Conservation (phyloP, 768 basidiomycete genomes). For the Lactarius indigo region DNA sequence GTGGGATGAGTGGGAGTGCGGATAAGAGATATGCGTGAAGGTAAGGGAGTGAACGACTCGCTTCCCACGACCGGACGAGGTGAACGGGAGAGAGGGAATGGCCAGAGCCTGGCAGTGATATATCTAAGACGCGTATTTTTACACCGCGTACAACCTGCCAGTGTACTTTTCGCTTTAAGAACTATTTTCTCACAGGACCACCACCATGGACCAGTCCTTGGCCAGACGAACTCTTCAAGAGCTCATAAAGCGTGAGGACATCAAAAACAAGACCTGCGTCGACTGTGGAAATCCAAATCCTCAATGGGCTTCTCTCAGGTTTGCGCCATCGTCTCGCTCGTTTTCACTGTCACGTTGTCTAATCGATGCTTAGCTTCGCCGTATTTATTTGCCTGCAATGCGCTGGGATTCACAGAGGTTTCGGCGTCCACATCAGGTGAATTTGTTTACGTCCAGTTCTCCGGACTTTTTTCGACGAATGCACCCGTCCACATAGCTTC, state of each 20-base stretch:
- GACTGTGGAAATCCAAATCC: slow-evolving; percentile 91
- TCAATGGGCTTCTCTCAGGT: slow-evolving; percentile 91
- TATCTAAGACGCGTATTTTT: not conserved
- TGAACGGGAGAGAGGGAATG: not conserved
- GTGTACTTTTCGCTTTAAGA: slow-evolving; percentile 7
- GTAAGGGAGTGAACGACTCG: slow-evolving; percentile 1
- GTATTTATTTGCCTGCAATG: slow-evolving; percentile 91
- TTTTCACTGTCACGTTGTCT: not conserved
- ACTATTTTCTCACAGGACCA: slow-evolving; percentile 1
- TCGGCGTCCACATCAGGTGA: slow-evolving; percentile 90
- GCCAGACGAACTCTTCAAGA: slow-evolving; percentile 72
- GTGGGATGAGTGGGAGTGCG: slow-evolving; percentile 23
- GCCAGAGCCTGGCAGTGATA: not conserved
- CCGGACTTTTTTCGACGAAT: slow-evolving; percentile 21
- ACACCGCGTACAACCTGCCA: not conserved
- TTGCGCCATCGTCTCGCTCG: slow-evolving; percentile 17
- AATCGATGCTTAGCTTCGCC: slow-evolving; percentile 53
- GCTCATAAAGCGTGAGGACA: slow-evolving; percentile 66
- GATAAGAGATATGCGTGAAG: not conserved
- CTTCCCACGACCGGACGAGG: not conserved
- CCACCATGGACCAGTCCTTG: slow-evolving; percentile 51
- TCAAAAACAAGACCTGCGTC: slow-evolving; percentile 72
- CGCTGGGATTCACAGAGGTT: slow-evolving; percentile 79
- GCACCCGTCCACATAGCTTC: slow-evolving; percentile 54
- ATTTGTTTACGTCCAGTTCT: not conserved